These are phyloP conservation scores for Panaeolus cyanescens DNA, from an alignment of 768 basidiomycete genomes.

Conservation along the genomic window DNA sequence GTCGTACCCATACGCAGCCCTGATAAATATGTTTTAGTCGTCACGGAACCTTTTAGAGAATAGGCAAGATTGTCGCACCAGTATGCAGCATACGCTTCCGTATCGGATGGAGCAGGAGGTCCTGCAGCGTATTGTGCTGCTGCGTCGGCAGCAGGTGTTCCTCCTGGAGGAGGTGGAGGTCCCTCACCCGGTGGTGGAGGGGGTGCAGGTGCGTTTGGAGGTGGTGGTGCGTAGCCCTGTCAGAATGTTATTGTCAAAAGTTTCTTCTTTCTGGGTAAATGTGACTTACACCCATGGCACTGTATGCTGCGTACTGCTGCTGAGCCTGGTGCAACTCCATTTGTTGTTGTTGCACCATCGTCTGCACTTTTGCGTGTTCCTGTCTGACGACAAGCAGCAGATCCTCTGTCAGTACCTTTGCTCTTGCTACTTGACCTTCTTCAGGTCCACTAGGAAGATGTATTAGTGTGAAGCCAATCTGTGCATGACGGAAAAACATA, in stretches of 20 bases:
- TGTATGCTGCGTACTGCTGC: conserved; percentile 76
- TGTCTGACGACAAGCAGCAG: conserved; percentile 84
- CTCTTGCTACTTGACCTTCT: conserved; percentile 82
- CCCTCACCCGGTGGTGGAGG: conserved; percentile 55
- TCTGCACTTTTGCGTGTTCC: conserved; percentile 83
- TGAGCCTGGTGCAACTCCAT: conserved; percentile 88
- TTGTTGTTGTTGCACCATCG: conserved; percentile 69
- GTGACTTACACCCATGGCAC: conserved; percentile 54
- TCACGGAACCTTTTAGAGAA: background rate
- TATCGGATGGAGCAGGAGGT: conserved; percentile 42
- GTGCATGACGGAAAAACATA: conserved; percentile 39
- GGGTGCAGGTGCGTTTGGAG: conserved; percentile 52
- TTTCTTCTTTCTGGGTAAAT: conserved; percentile 10
- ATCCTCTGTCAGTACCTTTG: conserved; percentile 87
- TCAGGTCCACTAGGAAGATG: conserved; percentile 65
- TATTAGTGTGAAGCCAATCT: conserved; percentile 5
- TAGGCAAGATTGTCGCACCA: conserved; percentile 43
- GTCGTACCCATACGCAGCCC: conserved; percentile 87
- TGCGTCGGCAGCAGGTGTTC: conserved; percentile 52
- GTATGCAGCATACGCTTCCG: conserved; percentile 61
- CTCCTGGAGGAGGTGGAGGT: conserved; percentile 43
- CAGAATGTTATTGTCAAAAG: background rate
- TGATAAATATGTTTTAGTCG: conserved; percentile 24
- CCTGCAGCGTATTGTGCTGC: conserved; percentile 35
- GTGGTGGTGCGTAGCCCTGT: conserved; percentile 51